phyloP scores from a whole-genome alignment of 768 basidiomycete genomes.

The Fistulinella prunicolor region DNA sequence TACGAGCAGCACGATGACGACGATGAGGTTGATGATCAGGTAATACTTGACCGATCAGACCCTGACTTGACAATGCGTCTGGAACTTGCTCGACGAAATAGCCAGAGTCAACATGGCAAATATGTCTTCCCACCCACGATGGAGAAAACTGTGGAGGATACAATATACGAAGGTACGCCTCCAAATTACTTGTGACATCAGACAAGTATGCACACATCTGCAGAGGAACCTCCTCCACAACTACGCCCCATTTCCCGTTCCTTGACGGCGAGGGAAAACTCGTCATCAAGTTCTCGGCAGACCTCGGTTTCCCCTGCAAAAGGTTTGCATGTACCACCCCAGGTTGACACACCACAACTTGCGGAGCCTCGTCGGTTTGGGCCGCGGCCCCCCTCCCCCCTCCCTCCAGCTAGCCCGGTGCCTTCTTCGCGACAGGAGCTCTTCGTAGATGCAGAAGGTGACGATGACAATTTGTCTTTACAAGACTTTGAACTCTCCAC shows the following conservation, averaged over 20 bases:
- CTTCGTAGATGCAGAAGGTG: constrained; percentile 46
- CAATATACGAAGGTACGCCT: constrained; percentile 73
- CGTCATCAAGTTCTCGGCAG: constrained; percentile 47
- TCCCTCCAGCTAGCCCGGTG: constrained; percentile 49
- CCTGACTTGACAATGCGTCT: constrained; percentile 73
- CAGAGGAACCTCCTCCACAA: constrained; percentile 60
- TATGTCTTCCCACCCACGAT: constrained; percentile 37
- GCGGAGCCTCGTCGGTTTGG: constrained; percentile 64
- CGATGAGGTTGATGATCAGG: constrained; percentile 43
- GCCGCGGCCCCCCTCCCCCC: constrained; percentile 72
- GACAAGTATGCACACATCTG: neutral
- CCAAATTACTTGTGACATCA: constrained; percentile 2
- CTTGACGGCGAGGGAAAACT: constrained; percentile 40
- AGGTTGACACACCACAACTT: constrained; percentile 47
- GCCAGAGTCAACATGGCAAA: constrained; percentile 66
- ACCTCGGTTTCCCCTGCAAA: constrained; percentile 41
- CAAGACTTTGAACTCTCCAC: constrained; percentile 24
- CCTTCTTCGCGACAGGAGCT: constrained; percentile 26
- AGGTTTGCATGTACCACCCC: constrained; percentile 29
- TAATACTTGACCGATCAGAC: constrained; percentile 62
- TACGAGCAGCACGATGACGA: constrained; percentile 38
- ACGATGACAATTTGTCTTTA: constrained; percentile 36
- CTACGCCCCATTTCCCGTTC: constrained; percentile 55
- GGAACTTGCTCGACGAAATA: constrained; percentile 82
- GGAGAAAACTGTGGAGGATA: constrained; percentile 54